These are phyloP conservation scores for Didymella arachidicola DNA, from an alignment of 2,329 filamentous ascomycete species.

Conservation along the genomic window DNA sequence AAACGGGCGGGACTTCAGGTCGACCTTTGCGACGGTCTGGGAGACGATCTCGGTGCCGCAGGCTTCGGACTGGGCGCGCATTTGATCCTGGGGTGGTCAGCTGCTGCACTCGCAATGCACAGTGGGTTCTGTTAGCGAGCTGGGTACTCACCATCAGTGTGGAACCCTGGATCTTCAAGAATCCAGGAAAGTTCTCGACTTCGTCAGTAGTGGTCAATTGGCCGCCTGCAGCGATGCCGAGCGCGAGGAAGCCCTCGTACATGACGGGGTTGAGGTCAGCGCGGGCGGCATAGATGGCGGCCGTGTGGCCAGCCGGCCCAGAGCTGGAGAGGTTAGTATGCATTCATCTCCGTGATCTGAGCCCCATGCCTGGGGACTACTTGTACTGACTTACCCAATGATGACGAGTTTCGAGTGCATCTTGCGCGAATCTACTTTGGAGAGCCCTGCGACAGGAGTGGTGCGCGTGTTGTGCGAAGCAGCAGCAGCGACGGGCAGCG, in stretches of 20 bases:
- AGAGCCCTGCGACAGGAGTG: conserved; percentile 51
- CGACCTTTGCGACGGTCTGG: conserved; percentile 89
- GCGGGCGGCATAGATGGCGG: conserved; percentile 92
- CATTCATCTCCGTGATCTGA: conserved; percentile 25
- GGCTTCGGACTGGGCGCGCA: conserved; percentile 87
- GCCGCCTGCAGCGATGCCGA: conserved; percentile 93
- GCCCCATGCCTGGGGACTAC: conserved; percentile 50
- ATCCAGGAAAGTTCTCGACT: conserved; percentile 97
- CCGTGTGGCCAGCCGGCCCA: conserved; percentile 95
- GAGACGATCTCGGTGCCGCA: conserved; percentile 94
- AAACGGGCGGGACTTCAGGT: conserved; percentile 84
- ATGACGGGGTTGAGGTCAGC: conserved; percentile 94
- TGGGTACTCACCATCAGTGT: conserved; percentile 75
- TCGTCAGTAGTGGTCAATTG: conserved; percentile 99
- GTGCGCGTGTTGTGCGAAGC: conserved; percentile 70
- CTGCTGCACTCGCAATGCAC: neutral
- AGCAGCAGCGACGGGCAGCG: conserved; percentile 76
- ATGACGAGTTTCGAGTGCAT: conserved; percentile 95
- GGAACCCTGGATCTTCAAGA: conserved; percentile 85
- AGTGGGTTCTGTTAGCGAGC: neutral
- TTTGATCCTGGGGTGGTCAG: conserved; percentile 69
- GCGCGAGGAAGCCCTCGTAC: conserved; percentile 97
- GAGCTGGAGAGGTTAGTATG: conserved; percentile 66
- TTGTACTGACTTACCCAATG: conserved; percentile 48
- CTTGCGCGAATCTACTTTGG: conserved; percentile 58